Evolutionary conservation across 2,329 filamentous ascomycete genomes (phyloP).

Genomic region (Aspergillus sp.): DNA sequence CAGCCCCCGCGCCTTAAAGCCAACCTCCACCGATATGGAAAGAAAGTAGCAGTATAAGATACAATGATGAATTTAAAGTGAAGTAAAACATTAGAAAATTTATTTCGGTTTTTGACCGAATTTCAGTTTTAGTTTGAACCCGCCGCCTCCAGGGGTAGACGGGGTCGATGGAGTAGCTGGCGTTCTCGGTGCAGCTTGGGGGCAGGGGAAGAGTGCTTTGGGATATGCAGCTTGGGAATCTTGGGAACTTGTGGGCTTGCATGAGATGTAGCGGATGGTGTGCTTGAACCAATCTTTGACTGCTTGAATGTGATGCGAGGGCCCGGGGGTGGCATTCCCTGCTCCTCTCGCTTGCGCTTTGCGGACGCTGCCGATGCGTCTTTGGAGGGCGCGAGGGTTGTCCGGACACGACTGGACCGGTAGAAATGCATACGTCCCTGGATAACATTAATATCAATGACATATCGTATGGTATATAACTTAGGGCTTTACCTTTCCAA

Average conservation of each 20-base stretch:
- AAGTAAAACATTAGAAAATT: neutral
- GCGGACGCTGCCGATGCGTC: conserved; percentile 14
- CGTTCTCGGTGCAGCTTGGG: conserved; percentile 20
- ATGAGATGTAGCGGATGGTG: conserved; percentile 19
- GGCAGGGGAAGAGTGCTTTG: conserved; percentile 24
- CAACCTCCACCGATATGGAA: neutral
- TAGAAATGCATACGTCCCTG: conserved; percentile 42
- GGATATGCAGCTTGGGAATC: conserved; percentile 30
- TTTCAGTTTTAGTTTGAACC: conserved; percentile 41
- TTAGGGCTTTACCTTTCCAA: conserved; percentile 43
- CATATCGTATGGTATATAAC: neutral
- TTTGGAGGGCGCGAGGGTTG: conserved; percentile 27
- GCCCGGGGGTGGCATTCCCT: conserved; percentile 27
- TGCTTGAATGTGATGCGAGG: conserved; percentile 40
- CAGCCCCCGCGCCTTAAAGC: conserved; percentile 13
- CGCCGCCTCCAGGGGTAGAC: conserved; percentile 27
- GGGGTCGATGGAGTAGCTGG: conserved; percentile 24
- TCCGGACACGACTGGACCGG: conserved; percentile 34
- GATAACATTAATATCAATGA: conserved; percentile 1
- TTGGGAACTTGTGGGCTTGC: conserved; percentile 9
- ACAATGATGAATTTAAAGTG: conserved; percentile 5
- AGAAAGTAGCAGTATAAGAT: conserved; percentile 8
- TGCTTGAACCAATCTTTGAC: conserved; percentile 26
- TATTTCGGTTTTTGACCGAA: conserved; percentile 30
- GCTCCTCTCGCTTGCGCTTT: conserved; percentile 39